Evolutionary conservation across 2,329 filamentous ascomycete species (phyloP).

Genomic region (Sclerotinia nivalis): DNA sequence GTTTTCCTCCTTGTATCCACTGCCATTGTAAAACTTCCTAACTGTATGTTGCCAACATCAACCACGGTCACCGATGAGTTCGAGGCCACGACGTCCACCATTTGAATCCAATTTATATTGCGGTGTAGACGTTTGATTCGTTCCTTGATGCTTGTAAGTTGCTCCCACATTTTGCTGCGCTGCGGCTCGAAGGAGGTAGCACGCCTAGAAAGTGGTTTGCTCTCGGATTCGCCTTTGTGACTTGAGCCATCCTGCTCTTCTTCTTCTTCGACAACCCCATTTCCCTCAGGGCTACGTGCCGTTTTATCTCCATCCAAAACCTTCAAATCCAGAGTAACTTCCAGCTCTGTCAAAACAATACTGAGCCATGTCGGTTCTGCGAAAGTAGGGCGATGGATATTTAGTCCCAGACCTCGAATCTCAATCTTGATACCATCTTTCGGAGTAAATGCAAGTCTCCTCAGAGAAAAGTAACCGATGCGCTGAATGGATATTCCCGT

Average conservation of each 20-base stretch:
- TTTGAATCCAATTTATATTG: conserved; percentile 82
- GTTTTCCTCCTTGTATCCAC: conserved; percentile 91
- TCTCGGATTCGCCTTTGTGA: conserved; percentile 29
- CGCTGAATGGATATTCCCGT: conserved; percentile 96
- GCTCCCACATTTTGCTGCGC: conserved; percentile 77
- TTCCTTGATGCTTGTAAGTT: conserved; percentile 77
- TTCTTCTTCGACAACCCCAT: conserved; percentile 35
- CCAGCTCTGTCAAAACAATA: conserved; percentile 81
- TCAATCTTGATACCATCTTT: conserved; percentile 87
- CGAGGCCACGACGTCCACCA: conserved; percentile 85
- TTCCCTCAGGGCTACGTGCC: conserved; percentile 31
- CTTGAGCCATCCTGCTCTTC: conserved; percentile 29
- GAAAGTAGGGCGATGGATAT: conserved; percentile 90
- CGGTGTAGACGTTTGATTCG: conserved; percentile 82
- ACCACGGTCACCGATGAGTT: conserved; percentile 75
- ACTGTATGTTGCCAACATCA: conserved; percentile 80
- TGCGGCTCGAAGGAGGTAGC: conserved; percentile 40
- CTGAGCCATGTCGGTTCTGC: conserved; percentile 97
- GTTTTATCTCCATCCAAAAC: conserved; percentile 55
- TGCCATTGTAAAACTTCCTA: conserved; percentile 80
- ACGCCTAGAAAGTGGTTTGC: conserved; percentile 29
- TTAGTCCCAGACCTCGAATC: conserved; percentile 83
- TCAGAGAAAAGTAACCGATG: conserved; percentile 87
- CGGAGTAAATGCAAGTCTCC: conserved; percentile 86
- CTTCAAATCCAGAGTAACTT: conserved; percentile 76